Conservation (phyloP, 2,329 filamentous ascomycete genomes). For the Botrytis hyacinthi region DNA sequence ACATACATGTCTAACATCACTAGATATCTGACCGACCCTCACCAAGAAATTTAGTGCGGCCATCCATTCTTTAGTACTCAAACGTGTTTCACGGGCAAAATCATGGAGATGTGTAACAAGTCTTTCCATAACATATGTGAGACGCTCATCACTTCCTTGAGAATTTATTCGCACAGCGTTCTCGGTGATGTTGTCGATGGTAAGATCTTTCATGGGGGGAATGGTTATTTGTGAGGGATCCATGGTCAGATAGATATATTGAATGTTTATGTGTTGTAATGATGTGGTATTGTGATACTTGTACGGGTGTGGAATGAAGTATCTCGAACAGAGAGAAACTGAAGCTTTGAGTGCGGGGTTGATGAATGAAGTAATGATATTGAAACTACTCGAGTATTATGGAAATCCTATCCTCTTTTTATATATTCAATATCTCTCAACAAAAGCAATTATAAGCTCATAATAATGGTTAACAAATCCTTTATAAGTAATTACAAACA, state of each 20-base stretch:
- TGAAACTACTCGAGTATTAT: not conserved
- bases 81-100: slow-evolving; percentile 74
- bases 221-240: slow-evolving; percentile 25
- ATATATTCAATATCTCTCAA: not conserved
- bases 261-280: not conserved
- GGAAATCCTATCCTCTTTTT: not conserved
- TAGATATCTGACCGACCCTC: slow-evolving; percentile 69
- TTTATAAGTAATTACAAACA: slow-evolving; percentile 1
- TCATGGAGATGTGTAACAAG: slow-evolving; percentile 78
- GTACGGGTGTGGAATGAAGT: not conserved
- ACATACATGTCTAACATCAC: slow-evolving; percentile 67
- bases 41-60: slow-evolving; percentile 69
- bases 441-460: not conserved
- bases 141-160: slow-evolving; percentile 59
- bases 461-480: not conserved
- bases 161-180: slow-evolving; percentile 75
- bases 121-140: slow-evolving; percentile 70
- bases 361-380: not conserved
- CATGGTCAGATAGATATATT: slow-evolving; percentile 25
- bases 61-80: slow-evolving; percentile 79
- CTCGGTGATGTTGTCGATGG: slow-evolving; percentile 76
- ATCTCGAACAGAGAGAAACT: not conserved
- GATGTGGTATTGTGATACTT: not conserved
- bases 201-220: slow-evolving; percentile 65
- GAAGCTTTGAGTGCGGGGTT: not conserved